Evolutionary conservation across 2,329 filamentous ascomycete genomes (phyloP).

Genomic region (Ophiocordyceps camponoti-saundersi): DNA sequence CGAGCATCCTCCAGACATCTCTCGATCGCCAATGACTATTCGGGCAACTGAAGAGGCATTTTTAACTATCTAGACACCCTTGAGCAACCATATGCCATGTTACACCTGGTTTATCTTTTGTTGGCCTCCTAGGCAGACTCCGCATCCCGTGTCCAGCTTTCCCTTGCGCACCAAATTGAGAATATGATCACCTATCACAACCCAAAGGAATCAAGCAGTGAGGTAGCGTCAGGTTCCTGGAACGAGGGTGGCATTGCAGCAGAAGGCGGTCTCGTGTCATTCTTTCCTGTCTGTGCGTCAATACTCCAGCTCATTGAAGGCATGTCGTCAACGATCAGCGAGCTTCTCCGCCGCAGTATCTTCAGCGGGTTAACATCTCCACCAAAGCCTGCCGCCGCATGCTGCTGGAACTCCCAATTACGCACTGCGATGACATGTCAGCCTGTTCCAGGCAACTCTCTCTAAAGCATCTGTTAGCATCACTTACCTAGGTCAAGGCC

Average conservation of each 20-base stretch:
- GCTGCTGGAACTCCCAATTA: constrained; percentile 66
- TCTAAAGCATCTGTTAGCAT: background rate
- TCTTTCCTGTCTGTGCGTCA: constrained; percentile 10
- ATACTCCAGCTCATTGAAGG: constrained; percentile 28
- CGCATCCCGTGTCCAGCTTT: background rate
- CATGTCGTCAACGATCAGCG: constrained; percentile 63
- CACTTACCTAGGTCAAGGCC: constrained; percentile 62
- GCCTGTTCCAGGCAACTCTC: background rate
- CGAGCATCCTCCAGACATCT: too few species aligned
- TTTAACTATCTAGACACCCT: background rate
- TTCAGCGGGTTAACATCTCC: constrained; percentile 46
- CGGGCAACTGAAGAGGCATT: too few species aligned
- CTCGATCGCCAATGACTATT: too few species aligned
- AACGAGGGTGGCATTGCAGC: constrained; percentile 52
- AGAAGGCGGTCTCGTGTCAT: constrained; percentile 23
- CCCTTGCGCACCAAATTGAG: background rate
- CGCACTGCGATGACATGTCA: constrained; percentile 32
- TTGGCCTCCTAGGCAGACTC: background rate
- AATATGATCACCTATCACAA: constrained; percentile 33
- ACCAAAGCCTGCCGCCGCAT: constrained; percentile 18
- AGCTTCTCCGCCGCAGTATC: constrained; percentile 54
- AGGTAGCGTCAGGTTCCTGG: constrained; percentile 80
- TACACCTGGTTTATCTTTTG: background rate
- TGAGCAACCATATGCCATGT: background rate
- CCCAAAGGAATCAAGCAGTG: constrained; percentile 82